Evolutionary conservation across 306 rosid genomes (phyloP).

Genomic region (Parietaria judaica): DNA sequence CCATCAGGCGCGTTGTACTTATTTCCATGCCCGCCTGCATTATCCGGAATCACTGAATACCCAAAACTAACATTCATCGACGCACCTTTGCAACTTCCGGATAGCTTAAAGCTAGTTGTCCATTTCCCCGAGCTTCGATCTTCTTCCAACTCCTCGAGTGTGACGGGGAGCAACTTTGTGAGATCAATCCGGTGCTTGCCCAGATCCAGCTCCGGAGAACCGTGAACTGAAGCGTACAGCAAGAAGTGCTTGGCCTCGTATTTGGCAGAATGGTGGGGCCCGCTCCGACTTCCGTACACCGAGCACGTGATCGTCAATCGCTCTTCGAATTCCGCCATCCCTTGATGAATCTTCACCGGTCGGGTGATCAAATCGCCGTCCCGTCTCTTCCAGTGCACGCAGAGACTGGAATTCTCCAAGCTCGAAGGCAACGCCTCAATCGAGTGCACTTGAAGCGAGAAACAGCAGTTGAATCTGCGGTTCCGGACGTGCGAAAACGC

Average conservation of each 20-base stretch:
- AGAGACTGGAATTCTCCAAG: conserved; percentile 39
- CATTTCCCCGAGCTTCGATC: conserved; percentile 74
- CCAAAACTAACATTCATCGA: conserved; percentile 82
- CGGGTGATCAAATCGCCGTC: conserved; percentile 55
- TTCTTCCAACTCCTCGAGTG: conserved; percentile 80
- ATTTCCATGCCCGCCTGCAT: conserved; percentile 23
- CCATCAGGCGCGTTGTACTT: conserved; percentile 22
- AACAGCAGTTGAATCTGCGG: conserved; percentile 64
- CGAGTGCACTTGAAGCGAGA: conserved; percentile 68
- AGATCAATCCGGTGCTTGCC: conserved; percentile 87
- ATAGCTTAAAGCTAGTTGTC: conserved; percentile 67
- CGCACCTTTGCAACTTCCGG: conserved; percentile 75
- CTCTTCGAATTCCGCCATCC: conserved; percentile 56
- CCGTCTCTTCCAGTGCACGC: conserved; percentile 81
- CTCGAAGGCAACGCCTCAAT: conserved; percentile 56
- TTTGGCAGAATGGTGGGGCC: conserved; percentile 72
- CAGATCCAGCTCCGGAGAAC: conserved; percentile 57
- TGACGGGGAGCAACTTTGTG: conserved; percentile 78
- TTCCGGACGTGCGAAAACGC: conserved; percentile 51
- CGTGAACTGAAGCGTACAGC: conserved; percentile 56
- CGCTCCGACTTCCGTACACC: conserved; percentile 68
- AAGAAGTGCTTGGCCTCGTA: conserved; percentile 78
- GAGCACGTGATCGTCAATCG: conserved; percentile 52
- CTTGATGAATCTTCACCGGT: conserved; percentile 55
- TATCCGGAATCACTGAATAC: conserved; percentile 52